Evolutionary conservation across 805 yeast species (phyloP).

Genomic region (Kluyveromyces wickerhamii): DNA sequence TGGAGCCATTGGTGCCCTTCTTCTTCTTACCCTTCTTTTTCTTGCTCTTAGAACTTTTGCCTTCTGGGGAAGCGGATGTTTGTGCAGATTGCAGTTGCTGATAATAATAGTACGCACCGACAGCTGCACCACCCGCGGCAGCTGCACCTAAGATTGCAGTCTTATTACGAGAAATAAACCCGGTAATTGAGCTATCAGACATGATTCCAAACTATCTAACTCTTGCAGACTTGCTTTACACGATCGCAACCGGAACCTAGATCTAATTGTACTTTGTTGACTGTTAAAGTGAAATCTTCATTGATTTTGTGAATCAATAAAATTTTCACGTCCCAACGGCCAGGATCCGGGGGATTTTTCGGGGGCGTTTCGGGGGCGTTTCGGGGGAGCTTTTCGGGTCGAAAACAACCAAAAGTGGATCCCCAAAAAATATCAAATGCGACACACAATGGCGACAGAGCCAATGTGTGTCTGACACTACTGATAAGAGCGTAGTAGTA

Average conservation of each 20-base stretch:
- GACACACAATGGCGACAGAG: no score
- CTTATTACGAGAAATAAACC: slow-evolving; percentile 39
- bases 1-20: slow-evolving; percentile 28
- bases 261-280: no score
- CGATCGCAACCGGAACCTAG: no score
- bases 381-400: no score
- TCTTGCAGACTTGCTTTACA: no score
- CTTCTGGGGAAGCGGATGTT: slow-evolving; percentile 13
- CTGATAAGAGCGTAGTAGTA: no score
- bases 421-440: no score
- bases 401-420: no score
- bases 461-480: no score
- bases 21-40: slow-evolving; percentile 34
- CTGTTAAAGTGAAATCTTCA: background rate
- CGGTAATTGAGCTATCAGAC: slow-evolving; percentile 20
- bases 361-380: no score
- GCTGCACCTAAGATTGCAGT: slow-evolving; percentile 57
- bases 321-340: background rate
- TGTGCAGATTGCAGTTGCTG: slow-evolving; percentile 27
- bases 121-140: slow-evolving; percentile 56
- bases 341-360: background rate
- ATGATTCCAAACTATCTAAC: no score
- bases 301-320: slow-evolving; percentile 1
- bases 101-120: slow-evolving; percentile 50
- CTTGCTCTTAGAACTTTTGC: slow-evolving; percentile 34